Percentiles rank a stretch among this genome's conserved stretches.
phyloP scores from a whole-genome alignment of 768 basidiomycete species.

The Nidula microcarpa region DNA sequence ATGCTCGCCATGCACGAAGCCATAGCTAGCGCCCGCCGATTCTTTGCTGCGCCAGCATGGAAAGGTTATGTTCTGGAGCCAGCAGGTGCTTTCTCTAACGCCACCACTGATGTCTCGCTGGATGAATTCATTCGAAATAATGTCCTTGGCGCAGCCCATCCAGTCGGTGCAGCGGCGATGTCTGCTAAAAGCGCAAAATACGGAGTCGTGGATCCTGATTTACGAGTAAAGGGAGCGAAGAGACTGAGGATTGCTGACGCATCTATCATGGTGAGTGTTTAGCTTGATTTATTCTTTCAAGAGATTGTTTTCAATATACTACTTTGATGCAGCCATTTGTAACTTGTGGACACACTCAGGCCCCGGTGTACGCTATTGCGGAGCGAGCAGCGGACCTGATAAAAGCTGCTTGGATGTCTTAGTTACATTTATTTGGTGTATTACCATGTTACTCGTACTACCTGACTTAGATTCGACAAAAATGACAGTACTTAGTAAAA shows the following conservation, averaged over 20 bases:
- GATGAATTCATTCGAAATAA: slow-evolving; percentile 9
- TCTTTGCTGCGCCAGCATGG: slow-evolving; percentile 17
- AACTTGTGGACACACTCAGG: background rate
- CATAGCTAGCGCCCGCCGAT: slow-evolving; percentile 3
- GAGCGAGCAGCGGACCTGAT: background rate
- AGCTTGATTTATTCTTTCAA: background rate
- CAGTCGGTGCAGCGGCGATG: slow-evolving; percentile 25
- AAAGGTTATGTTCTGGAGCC: slow-evolving; percentile 13
- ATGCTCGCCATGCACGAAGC: background rate
- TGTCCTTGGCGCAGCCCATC: slow-evolving; percentile 15
- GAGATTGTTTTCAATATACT: background rate
- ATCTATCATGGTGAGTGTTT: slow-evolving; percentile 1
- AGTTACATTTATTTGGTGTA: no score
- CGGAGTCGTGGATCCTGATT: slow-evolving; percentile 28
- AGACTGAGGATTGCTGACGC: slow-evolving; percentile 14
- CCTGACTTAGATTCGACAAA: no score
- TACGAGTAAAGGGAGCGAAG: slow-evolving; percentile 23
- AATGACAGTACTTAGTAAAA: no score
- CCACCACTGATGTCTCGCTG: slow-evolving; percentile 18
- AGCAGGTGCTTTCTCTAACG: slow-evolving; percentile 12
- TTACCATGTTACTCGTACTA: no score
- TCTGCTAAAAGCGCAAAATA: slow-evolving; percentile 12
- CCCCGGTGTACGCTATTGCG: background rate
- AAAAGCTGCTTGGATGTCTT: background rate
- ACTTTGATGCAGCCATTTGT: background rate